Evolutionary conservation across 1,284 basidiomycete genomes (phyloP).

Genomic region (Trichosporon sp.): DNA sequence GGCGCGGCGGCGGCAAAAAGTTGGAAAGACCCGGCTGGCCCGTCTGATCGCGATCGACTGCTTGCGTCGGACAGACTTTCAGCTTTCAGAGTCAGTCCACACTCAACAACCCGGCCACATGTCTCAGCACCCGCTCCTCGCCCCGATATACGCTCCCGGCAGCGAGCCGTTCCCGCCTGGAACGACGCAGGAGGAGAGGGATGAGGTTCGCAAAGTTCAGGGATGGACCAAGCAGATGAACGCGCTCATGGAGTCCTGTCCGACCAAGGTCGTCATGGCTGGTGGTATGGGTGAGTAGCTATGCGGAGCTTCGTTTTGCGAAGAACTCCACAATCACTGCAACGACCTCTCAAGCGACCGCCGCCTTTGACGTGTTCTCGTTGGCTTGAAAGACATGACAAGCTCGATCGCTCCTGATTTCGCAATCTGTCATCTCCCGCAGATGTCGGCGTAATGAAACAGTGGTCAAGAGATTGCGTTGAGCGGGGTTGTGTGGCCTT

Average conservation of each 20-base stretch:
- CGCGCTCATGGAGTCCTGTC: slow-evolving; percentile 75
- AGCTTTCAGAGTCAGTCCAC: not conserved
- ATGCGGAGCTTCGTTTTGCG: too few relatives aligned
- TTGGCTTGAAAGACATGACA: too few relatives aligned
- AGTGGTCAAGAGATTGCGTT: too few relatives aligned
- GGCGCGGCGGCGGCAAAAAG: not conserved
- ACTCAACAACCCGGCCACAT: slow-evolving; percentile 5
- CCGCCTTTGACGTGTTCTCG: too few relatives aligned
- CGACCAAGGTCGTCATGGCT: slow-evolving; percentile 70
- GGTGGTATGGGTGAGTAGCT: slow-evolving; percentile 67
- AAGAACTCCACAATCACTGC: too few relatives aligned
- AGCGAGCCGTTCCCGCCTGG: slow-evolving; percentile 65
- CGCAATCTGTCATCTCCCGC: too few relatives aligned
- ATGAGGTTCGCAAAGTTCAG: slow-evolving; percentile 60
- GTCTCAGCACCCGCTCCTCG: slow-evolving; percentile 26
- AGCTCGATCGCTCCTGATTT: not conserved
- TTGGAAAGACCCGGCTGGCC: not conserved
- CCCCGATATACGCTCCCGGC: slow-evolving; percentile 47
- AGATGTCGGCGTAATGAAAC: too few relatives aligned
- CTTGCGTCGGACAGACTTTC: not conserved
- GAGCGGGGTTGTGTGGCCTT: too few relatives aligned
- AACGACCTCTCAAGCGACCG: too few relatives aligned
- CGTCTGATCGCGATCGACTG: not conserved
- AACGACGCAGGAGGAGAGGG: slow-evolving; percentile 70
- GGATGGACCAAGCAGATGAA: slow-evolving; percentile 68